Conservation (phyloP, 1,284 basidiomycete species). For the Mycena sp. region DNA sequence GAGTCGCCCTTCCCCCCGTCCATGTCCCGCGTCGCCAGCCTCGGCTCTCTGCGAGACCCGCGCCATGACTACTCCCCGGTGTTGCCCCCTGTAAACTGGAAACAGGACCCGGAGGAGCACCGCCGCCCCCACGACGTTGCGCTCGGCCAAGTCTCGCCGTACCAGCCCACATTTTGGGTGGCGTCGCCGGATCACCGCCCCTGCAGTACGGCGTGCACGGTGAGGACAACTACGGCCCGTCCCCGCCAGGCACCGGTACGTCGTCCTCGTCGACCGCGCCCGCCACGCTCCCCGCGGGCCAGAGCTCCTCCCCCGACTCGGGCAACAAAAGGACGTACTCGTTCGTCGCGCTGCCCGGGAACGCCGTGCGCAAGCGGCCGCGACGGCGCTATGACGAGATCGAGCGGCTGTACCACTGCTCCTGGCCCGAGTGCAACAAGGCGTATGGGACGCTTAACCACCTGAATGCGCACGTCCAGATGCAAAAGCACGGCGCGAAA, state of each 20-base stretch:
- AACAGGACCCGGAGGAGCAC: conserved; percentile 23
- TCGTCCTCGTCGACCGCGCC: conserved; percentile 51
- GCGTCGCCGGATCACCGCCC: conserved; percentile 41
- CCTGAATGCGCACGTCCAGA: conserved; percentile 91
- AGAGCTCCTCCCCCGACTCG: conserved; percentile 29
- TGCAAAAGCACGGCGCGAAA: conserved; percentile 91
- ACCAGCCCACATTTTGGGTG: conserved; percentile 43
- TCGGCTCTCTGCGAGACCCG: conserved; percentile 10
- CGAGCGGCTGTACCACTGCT: conserved; percentile 89
- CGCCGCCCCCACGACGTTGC: conserved; percentile 31
- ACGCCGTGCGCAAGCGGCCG: conserved; percentile 84
- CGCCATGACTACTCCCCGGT: conserved; percentile 14
- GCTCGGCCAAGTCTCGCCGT: conserved; percentile 31
- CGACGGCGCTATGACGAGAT: conserved; percentile 90
- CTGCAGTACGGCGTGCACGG: conserved; percentile 52
- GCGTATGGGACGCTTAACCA: conserved; percentile 92
- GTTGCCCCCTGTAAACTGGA: conserved; percentile 20
- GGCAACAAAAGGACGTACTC: conserved; percentile 75
- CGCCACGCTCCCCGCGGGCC: conserved; percentile 26
- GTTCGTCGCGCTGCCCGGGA: conserved; percentile 82
- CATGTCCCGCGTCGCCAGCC: conserved; percentile 23
- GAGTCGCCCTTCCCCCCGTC: conserved; percentile 23
- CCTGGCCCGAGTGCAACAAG: conserved; percentile 86
- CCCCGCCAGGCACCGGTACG: conserved; percentile 65
- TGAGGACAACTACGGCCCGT: conserved; percentile 59